Base-by-base conservation (phyloP, 2,329 filamentous ascomycete species). In the Nemania diffusa region DNA sequence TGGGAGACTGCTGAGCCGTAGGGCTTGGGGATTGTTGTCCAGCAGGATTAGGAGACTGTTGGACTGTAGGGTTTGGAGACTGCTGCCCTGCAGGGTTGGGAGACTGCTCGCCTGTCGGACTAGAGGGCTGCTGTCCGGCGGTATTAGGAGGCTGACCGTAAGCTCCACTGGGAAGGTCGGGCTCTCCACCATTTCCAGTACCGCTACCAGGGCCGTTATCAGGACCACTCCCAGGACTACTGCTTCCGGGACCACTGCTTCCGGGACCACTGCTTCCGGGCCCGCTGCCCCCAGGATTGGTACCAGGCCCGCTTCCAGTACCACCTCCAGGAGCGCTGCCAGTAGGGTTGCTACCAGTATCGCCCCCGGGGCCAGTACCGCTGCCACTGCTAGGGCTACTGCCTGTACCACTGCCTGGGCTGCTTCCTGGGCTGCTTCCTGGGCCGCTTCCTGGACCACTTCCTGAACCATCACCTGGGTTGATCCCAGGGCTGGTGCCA, bases 111-210 rank as follows among this genome's bases (percentile, higher is more conserved):
- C 57, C 65, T n/a, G 60, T 42, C 26, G 64, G 46, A 44, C 17
- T 65, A 4, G 65, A 24, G 22, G 62, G 44, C 52, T 70, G 65
- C 20, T 69, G 64, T 62, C 59, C 68, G 15, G 42, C 55, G 26
- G 65, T 60, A 51, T 59, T 65, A 13, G 40, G 65, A 61, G 68
- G 58, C 37, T 69, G 64, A n/a, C 70, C 65, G 62, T 72, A 70
- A 51, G 65, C 68, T 48, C 69, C 68, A 46, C 58, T 69, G 15
- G 69, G 69, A 5, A 69, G 57, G n/a, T 5, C 32, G 17, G 65
- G 51, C 46, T 61, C 40, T n/a, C 46, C 56, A 29, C 59, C 46
- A n/a, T 40, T 56, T 3, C 22, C 64, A 27, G 20, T 20, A 15
- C 56, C 40, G 22, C 2, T 58, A 15, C 50, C 57, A 20, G 62